Conservation (phyloP, 2,329 filamentous ascomycete genomes). For the Beauveria asiatica region DNA sequence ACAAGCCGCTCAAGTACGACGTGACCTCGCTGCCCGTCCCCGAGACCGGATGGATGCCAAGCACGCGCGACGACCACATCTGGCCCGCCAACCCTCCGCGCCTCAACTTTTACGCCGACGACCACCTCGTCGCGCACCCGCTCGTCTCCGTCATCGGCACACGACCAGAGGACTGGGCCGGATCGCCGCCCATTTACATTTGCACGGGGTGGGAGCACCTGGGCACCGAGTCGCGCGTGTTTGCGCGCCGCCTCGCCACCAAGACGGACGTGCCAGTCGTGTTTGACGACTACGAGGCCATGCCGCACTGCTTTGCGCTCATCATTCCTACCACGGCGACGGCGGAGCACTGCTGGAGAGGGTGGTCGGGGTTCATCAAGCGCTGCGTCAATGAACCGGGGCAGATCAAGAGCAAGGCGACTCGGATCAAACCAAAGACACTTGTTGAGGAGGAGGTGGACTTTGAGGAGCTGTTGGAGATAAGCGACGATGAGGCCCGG, state of each 20-base stretch:
- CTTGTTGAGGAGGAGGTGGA: constrained; percentile 39
- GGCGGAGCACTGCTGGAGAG: constrained; percentile 42
- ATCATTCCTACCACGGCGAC: constrained; percentile 40
- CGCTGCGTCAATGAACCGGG: constrained; percentile 28
- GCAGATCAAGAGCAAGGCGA: constrained; percentile 32
- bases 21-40: constrained; percentile 41
- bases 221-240: constrained; percentile 54
- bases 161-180: constrained; percentile 49
- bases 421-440: constrained; percentile 40
- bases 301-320: constrained; percentile 68
- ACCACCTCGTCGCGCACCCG: constrained; percentile 53
- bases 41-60: constrained; percentile 19
- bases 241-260: constrained; percentile 45
- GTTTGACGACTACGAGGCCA: constrained; percentile 68
- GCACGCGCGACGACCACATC: constrained; percentile 33
- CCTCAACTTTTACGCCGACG: constrained; percentile 44
- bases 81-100: constrained; percentile 52
- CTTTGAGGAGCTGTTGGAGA: constrained; percentile 32
- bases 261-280: constrained; percentile 51
- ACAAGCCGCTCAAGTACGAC: constrained; percentile 23
- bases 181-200: constrained; percentile 58
- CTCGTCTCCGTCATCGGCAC: constrained; percentile 51
- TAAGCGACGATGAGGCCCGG: constrained; percentile 13
- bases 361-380: constrained; percentile 49
- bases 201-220: constrained; percentile 65